Conservation (phyloP, 371 early-diverging fungal species). For the Circinella minor region DNA sequence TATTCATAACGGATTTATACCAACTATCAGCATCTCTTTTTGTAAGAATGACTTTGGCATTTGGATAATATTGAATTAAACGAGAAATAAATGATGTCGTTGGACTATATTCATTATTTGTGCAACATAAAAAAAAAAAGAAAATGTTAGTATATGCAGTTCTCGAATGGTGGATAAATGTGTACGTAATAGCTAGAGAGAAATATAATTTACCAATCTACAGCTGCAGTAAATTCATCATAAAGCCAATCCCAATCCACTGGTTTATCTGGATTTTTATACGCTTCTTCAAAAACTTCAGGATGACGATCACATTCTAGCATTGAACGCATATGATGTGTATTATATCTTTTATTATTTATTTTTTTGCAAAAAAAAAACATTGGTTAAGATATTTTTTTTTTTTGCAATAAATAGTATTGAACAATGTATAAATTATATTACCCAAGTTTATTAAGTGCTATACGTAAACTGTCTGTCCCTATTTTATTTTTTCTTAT, state of each 20-base stretch:
- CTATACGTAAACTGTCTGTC: conserved; percentile 35
- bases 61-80: conserved; percentile 35
- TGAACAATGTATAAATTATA: too few relatives aligned
- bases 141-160: neutral
- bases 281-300: conserved; percentile 29
- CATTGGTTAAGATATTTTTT: too few relatives aligned
- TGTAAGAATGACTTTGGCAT: conserved; percentile 43
- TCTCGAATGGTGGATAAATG: too few relatives aligned
- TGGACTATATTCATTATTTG: conserved; percentile 20
- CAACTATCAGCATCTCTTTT: conserved; percentile 38
- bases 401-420: too few relatives aligned
- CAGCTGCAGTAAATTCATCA: conserved; percentile 13
- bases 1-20: conserved; percentile 40
- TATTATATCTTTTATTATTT: conserved; percentile 15
- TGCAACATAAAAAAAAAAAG: neutral
- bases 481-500: conserved; percentile 21
- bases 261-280: conserved; percentile 20
- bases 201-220: conserved; percentile 18
- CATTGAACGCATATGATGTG: conserved; percentile 22
- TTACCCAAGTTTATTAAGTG: conserved; percentile 39
- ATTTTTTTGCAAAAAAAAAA: neutral
- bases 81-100: conserved; percentile 19
- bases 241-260: conserved; percentile 40
- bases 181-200: too few relatives aligned
- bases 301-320: conserved; percentile 10